Evolutionary conservation across 1,284 basidiomycete genomes (phyloP).

Genomic region (Leccinum pallidistipes): DNA sequence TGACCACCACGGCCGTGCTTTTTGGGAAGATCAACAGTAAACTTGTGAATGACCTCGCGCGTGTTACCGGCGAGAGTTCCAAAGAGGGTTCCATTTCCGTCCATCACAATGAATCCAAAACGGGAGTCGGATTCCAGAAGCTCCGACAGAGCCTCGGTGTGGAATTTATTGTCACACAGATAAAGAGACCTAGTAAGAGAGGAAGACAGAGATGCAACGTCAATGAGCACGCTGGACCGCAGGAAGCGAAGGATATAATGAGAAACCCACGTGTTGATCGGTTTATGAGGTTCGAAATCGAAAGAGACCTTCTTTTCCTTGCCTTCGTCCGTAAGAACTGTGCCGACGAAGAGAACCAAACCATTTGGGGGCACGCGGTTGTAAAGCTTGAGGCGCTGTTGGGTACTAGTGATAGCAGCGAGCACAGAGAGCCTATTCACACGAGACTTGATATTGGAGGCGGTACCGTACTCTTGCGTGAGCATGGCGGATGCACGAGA

Average conservation of each 20-base stretch:
- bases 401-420: constrained; percentile 98
- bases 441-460: constrained; percentile 99
- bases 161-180: constrained; percentile 99
- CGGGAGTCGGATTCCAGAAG: constrained; percentile 96
- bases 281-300: constrained; percentile 97
- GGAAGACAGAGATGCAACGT: constrained; percentile 2
- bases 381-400: constrained; percentile 97
- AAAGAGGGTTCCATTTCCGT: constrained; percentile 95
- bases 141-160: constrained; percentile 96
- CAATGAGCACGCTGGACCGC: constrained; percentile 5
- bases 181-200: constrained; percentile 76
- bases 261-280: constrained; percentile 89
- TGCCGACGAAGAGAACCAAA: constrained; percentile 96
- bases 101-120: constrained; percentile 99
- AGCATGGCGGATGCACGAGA: constrained; percentile 94
- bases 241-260: background rate
- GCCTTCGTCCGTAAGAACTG: constrained; percentile 96
- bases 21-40: constrained; percentile 98
- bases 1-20: constrained; percentile 99
- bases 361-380: constrained; percentile 96
- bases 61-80: constrained; percentile 97
- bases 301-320: constrained; percentile 99
- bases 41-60: constrained; percentile 96
- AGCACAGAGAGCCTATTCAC: constrained; percentile 98
- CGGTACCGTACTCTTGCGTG: constrained; percentile 97